phyloP scores from a whole-genome alignment of 1,284 basidiomycete species.

The Psilocybe mexicana region DNA sequence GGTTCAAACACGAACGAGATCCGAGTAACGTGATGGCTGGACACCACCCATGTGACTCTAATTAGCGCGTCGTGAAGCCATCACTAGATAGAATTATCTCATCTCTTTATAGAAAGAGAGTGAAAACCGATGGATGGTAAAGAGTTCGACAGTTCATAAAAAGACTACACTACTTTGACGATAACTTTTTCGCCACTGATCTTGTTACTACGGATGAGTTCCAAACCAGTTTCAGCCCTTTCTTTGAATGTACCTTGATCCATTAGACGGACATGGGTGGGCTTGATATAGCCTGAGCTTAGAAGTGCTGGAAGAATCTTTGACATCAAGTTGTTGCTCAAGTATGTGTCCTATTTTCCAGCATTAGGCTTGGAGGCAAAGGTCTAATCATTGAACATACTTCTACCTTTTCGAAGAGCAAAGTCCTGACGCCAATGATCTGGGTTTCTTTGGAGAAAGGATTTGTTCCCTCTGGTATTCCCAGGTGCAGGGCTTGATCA shows the following conservation, averaged over 20 bases:
- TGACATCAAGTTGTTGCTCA: slow-evolving; percentile 45
- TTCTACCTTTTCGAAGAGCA: slow-evolving; percentile 41
- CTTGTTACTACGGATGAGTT: slow-evolving; percentile 46
- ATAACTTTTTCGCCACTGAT: slow-evolving; percentile 52
- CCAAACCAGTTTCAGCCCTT: slow-evolving; percentile 38
- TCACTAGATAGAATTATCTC: too few relatives aligned
- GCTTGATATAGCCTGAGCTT: slow-evolving; percentile 36
- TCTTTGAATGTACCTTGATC: slow-evolving; percentile 43
- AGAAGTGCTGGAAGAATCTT: slow-evolving; percentile 46
- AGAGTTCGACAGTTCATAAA: background rate
- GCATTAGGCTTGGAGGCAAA: background rate
- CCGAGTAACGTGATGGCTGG: slow-evolving; percentile 7
- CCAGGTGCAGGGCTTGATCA: slow-evolving; percentile 33
- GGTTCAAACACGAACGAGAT: slow-evolving; percentile 8
- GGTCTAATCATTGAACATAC: background rate
- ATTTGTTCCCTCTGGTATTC: slow-evolving; percentile 33
- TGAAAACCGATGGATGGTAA: too few relatives aligned
- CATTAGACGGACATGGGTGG: slow-evolving; percentile 42
- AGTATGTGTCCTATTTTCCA: slow-evolving; percentile 35
- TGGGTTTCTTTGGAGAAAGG: slow-evolving; percentile 36
- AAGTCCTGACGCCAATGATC: slow-evolving; percentile 43
- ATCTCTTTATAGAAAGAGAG: too few relatives aligned
- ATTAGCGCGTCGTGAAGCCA: background rate
- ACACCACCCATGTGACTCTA: slow-evolving; percentile 2
- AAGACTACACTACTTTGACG: slow-evolving; percentile 24